These are phyloP conservation scores for Marchantia paleacea DNA, from an alignment of 225 moss, liverwort and hornwort species.

Conservation along the genomic window DNA sequence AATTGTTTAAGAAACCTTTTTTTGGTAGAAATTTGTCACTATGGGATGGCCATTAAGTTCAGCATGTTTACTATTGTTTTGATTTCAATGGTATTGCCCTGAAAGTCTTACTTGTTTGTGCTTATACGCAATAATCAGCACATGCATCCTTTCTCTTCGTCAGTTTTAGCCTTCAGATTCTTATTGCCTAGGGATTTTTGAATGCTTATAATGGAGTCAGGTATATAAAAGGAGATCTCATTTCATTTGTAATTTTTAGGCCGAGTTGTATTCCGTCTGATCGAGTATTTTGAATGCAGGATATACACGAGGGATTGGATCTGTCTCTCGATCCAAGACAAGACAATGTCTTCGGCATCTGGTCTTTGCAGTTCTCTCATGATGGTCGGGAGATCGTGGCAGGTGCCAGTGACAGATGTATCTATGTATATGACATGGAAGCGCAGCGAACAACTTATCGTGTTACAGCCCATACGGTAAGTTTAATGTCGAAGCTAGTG, in stretches of 20 bases:
- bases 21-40: too few species aligned
- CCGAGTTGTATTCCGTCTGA: background rate
- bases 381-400: slow-evolving; percentile 95
- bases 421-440: slow-evolving; percentile 85
- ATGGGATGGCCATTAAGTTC: too few species aligned
- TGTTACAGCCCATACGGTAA: slow-evolving; percentile 67
- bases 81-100: too few species aligned
- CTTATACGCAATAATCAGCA: too few species aligned
- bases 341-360: slow-evolving; percentile 65
- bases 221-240: background rate
- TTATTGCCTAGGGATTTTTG: too few species aligned
- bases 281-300: slow-evolving; percentile 42
- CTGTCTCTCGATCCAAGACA: slow-evolving; percentile 43
- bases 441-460: slow-evolving; percentile 59
- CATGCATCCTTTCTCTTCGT: too few species aligned
- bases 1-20: too few species aligned
- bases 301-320: slow-evolving; percentile 84
- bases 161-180: too few species aligned
- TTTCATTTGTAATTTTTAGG: background rate
- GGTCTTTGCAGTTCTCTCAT: slow-evolving; percentile 85
- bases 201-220: too few species aligned
- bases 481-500: background rate
- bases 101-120: too few species aligned
- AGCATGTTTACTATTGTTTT: too few species aligned
- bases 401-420: slow-evolving; percentile 77